Percentiles rank a stretch among this genome's conserved stretches.
phyloP scores from a whole-genome alignment of 768 basidiomycete species.

The Rhodotorula toruloides region DNA sequence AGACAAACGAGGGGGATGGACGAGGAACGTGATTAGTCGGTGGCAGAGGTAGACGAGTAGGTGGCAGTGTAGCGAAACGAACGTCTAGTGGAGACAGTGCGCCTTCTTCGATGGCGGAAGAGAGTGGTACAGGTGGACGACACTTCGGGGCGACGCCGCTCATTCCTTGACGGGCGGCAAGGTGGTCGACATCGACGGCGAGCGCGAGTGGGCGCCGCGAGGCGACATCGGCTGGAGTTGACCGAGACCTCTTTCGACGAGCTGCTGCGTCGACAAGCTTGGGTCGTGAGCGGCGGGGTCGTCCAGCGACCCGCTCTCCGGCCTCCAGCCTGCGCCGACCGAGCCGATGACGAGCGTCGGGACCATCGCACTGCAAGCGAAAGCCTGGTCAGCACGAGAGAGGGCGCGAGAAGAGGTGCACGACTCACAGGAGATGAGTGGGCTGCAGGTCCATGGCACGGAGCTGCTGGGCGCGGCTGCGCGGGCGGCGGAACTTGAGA shows the following conservation, averaged over 20 bases:
- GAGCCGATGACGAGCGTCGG: slow-evolving; percentile 69
- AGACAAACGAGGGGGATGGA: neutral
- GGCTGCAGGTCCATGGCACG: slow-evolving; percentile 37
- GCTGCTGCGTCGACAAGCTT: slow-evolving; percentile 22
- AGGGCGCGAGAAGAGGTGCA: slow-evolving; percentile 23
- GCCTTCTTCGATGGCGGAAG: neutral
- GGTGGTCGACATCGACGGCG: neutral
- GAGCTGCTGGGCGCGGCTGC: slow-evolving; percentile 8
- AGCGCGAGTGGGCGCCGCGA: slow-evolving; percentile 6
- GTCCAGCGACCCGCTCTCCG: slow-evolving; percentile 46
- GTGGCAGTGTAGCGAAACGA: neutral
- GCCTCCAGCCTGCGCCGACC: slow-evolving; percentile 62
- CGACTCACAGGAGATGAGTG: slow-evolving; percentile 30
- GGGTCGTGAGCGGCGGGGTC: slow-evolving; percentile 35
- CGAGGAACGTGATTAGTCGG: neutral
- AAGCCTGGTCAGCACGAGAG: too few relatives aligned
- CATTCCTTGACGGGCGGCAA: slow-evolving; percentile 11
- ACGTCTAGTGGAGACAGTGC: neutral
- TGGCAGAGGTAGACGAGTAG: neutral
- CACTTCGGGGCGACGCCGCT: neutral
- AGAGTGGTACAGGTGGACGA: neutral
- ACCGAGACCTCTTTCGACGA: slow-evolving; percentile 23
- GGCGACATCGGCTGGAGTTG: neutral
- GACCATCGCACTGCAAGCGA: slow-evolving; percentile 58
- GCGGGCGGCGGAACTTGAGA: slow-evolving; percentile 12